A percentile compares a stretch with the other conserved stretches of the same genome.
Evolutionary conservation across 2,329 filamentous ascomycete genomes (phyloP).

Genomic region (Verticillium albo-atrum): DNA sequence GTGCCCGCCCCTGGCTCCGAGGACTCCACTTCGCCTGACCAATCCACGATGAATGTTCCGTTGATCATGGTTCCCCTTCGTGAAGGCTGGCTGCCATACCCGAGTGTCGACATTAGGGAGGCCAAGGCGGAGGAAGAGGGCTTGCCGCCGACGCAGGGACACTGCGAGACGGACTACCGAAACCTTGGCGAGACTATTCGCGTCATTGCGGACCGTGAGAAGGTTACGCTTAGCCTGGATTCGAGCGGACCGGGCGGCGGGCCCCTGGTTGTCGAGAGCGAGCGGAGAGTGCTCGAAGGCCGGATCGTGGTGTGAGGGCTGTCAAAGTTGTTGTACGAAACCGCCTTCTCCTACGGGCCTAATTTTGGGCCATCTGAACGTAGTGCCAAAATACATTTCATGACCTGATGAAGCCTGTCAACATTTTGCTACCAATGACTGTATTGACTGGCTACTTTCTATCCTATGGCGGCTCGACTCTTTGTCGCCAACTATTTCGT

Average conservation of each 20-base stretch:
- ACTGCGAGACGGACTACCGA: conserved; percentile 76
- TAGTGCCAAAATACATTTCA: too few relatives aligned
- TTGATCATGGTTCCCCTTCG: conserved; percentile 77
- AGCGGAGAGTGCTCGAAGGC: conserved; percentile 32
- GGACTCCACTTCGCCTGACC: conserved; percentile 35
- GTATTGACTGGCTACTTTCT: too few relatives aligned
- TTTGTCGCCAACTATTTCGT: too few relatives aligned
- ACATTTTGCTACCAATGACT: too few relatives aligned
- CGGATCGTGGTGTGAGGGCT: conserved; percentile 29
- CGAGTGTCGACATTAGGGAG: conserved; percentile 72
- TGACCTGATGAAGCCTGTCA: too few relatives aligned
- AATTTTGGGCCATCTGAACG: too few relatives aligned
- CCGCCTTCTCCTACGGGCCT: background rate
- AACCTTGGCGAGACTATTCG: conserved; percentile 74
- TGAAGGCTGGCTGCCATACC: conserved; percentile 73
- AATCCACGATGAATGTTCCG: conserved; percentile 55
- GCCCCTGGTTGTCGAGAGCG: conserved; percentile 62
- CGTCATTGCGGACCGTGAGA: conserved; percentile 66
- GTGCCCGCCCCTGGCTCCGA: conserved; percentile 14
- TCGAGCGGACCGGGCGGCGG: conserved; percentile 61
- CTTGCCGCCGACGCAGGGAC: conserved; percentile 23
- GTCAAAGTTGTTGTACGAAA: background rate
- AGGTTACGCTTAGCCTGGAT: conserved; percentile 70
- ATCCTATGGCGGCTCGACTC: too few relatives aligned
- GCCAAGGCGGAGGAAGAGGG: conserved; percentile 30